A percentile compares a stretch with the other conserved stretches of the same genome.
Conservation (phyloP, 768 basidiomycete genomes). For the Boletus rubroflammeus region DNA sequence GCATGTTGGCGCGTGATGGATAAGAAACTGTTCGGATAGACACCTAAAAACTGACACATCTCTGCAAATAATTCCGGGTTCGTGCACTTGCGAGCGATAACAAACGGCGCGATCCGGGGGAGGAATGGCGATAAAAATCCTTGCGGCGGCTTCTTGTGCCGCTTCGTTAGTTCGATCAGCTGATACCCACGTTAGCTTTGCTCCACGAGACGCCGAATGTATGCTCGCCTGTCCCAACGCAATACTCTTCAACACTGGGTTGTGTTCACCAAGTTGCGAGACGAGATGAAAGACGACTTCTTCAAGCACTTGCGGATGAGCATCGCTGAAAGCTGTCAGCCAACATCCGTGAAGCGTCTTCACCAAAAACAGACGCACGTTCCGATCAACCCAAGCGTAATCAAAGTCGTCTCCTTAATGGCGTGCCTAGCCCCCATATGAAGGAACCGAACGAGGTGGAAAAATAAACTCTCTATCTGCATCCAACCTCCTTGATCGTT, state of each 20-base stretch:
- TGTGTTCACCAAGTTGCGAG: conserved; percentile 61
- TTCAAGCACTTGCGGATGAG: conserved; percentile 51
- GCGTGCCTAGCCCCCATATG: conserved; percentile 40
- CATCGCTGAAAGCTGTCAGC: conserved; percentile 30
- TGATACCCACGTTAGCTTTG: conserved; percentile 27
- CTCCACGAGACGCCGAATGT: neutral
- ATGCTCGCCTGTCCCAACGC: conserved; percentile 62
- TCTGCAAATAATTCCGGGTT: conserved; percentile 61
- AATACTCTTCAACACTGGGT: conserved; percentile 64
- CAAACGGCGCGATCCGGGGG: conserved; percentile 59
- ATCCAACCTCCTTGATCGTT: conserved; percentile 32
- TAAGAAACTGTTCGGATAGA: conserved; percentile 58
- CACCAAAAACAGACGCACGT: conserved; percentile 26
- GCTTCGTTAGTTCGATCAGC: conserved; percentile 56
- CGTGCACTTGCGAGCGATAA: conserved; percentile 54
- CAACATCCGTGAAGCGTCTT: neutral
- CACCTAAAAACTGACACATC: conserved; percentile 63
- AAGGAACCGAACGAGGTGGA: conserved; percentile 46
- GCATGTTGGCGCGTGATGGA: conserved; percentile 58
- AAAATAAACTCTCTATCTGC: conserved; percentile 41
- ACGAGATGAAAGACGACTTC: conserved; percentile 61
- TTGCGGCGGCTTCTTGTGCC: conserved; percentile 60
- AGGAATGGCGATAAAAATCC: conserved; percentile 68
- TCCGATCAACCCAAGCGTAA: conserved; percentile 57
- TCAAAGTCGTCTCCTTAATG: conserved; percentile 60